Base-by-base conservation (phyloP, 441 rosid genomes). In the Sinapis alba region DNA sequence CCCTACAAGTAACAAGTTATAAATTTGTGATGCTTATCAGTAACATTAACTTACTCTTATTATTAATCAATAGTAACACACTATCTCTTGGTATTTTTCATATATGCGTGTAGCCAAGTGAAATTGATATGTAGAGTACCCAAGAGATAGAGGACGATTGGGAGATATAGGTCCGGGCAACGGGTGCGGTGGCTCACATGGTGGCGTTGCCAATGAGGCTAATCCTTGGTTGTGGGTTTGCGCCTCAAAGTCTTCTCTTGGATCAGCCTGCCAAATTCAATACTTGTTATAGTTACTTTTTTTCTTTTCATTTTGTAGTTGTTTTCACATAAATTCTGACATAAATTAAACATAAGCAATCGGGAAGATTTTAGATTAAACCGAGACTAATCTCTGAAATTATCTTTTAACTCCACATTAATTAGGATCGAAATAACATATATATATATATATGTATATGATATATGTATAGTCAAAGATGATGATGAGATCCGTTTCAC, bases 71-170 rank as follows among this genome's bases (percentile, higher is more conserved):
- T 30, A 30, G 43, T 36, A 36, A 36, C 43, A 36, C 13, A 13
- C 13, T 41, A 41, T 4, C 12, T n/a, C 16, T 41, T 41, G 47
- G 16, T 41, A 41, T 41, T 41, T 41, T 41, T 41, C 16, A 41
- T 41, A 41, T 41, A 41, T 41, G 47, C 47, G 4, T 24, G 47
- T 41, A 41, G 47, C 47, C 47, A 41, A 41, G 47, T 41, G 47
- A 41, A 41, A 41, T 13, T 41, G 2, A 41, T 41, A 41, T 41
- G 47, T 41, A 41, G 15, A 50, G 56, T n/a, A 78, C 81, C 81
- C 58, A 50, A 36, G 32, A 78, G 53, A 28, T 23, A 32, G 1
- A 64, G 59, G 77, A 51, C 64, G 77, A 60, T 23, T 57, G 53
- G 63, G 62, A 24, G 80, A 47, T 50, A 15, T 9, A 58, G 36